Evolutionary conservation across 192 early-diverging fungal genomes (phyloP).

Genomic region (Podila clonocystis): DNA sequence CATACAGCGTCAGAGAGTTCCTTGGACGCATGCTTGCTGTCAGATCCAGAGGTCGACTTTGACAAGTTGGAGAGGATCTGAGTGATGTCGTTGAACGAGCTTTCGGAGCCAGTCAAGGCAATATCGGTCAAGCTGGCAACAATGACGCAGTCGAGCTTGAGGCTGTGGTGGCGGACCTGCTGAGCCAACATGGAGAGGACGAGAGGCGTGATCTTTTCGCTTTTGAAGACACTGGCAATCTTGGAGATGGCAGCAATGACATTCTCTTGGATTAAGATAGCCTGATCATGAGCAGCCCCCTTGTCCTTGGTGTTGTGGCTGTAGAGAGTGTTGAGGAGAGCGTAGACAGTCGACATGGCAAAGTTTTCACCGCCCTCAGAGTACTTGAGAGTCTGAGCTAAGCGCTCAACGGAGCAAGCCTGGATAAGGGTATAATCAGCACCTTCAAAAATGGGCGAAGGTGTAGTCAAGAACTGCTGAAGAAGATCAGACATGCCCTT

Average conservation of each 20-base stretch:
- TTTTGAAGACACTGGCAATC: slow-evolving; percentile 62
- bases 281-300: slow-evolving; percentile 5
- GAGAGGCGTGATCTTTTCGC: slow-evolving; percentile 67
- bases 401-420: slow-evolving; percentile 57
- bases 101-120: slow-evolving; percentile 64
- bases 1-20: slow-evolving; percentile 61
- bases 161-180: slow-evolving; percentile 63
- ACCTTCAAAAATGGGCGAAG: slow-evolving; percentile 64
- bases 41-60: slow-evolving; percentile 53
- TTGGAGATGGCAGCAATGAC: slow-evolving; percentile 63
- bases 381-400: slow-evolving; percentile 61
- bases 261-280: slow-evolving; percentile 57
- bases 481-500: slow-evolving; percentile 56
- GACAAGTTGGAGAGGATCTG: slow-evolving; percentile 57
- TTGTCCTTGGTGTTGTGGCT: slow-evolving; percentile 31
- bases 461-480: slow-evolving; percentile 61
- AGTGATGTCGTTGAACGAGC: slow-evolving; percentile 71
- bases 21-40: slow-evolving; percentile 54
- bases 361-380: slow-evolving; percentile 41
- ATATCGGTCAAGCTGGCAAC: slow-evolving; percentile 68
- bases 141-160: slow-evolving; percentile 59
- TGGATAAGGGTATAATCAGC: slow-evolving; percentile 49
- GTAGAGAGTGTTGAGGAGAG: slow-evolving; percentile 25
- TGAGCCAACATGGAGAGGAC: slow-evolving; percentile 73
- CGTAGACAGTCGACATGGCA: slow-evolving; percentile 42